A percentile compares a stretch with the other conserved stretches of the same genome.
Evolutionary conservation across 441 rosid species (phyloP).

Genomic region (Capsella rubella): DNA sequence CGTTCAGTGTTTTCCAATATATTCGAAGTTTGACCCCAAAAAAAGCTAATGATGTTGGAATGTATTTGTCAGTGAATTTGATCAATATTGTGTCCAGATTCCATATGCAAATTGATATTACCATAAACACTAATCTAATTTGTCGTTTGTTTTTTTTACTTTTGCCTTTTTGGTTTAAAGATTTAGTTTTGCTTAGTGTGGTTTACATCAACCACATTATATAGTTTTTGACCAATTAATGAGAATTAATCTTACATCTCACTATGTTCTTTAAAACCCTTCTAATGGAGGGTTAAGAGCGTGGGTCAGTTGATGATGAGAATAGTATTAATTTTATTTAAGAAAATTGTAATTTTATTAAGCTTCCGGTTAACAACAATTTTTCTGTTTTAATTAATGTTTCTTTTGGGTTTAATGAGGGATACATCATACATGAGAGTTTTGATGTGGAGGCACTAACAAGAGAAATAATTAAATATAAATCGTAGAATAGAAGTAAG

Average conservation of each 20-base stretch:
- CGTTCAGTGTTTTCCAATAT: conserved; percentile 1
- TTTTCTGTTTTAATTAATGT: too few species aligned
- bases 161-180: not conserved
- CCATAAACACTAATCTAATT: not conserved
- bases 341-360: too few species aligned
- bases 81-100: not conserved
- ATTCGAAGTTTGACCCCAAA: not conserved
- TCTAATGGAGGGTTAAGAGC: not conserved
- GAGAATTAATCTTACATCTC: too few species aligned
- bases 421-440: not conserved
- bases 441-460: conserved; percentile 3
- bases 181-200: not conserved
- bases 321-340: too few species aligned
- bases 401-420: not conserved
- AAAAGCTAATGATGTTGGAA: not conserved
- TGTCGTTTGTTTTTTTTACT: too few species aligned
- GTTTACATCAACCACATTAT: not conserved
- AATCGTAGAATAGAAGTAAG: conserved; percentile 6
- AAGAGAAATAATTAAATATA: not conserved
- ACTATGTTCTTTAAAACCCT: not conserved
- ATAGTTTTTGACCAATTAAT: not conserved
- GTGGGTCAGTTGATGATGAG: not conserved
- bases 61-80: conserved; percentile 1
- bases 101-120: not conserved
- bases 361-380: not conserved